Evolutionary conservation across 2,329 filamentous ascomycete species (phyloP), one percentile per base, ranked within the genome.

Genomic region (Xylariaceae sp.): DNA sequence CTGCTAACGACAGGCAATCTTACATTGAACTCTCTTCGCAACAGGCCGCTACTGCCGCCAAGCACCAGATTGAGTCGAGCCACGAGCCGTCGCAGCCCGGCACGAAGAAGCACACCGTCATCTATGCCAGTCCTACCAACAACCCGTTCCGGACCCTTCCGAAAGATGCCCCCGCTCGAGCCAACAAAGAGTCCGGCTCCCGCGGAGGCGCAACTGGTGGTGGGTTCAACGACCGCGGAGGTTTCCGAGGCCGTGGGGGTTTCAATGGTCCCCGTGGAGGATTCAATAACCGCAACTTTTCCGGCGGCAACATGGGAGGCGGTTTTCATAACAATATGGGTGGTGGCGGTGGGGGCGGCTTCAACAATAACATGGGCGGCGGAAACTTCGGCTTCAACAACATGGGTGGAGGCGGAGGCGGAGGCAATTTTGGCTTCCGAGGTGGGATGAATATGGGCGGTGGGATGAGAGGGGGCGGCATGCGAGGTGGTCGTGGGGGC

Each of bases 111-210:
- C 77, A 86, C 50, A 77, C 73, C 1, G 80, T 87, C 35, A 79
- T 79, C 44, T 96, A 89, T 69, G 85, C 86, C 39, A 84, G 80
- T 49, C 82, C 89, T 0, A 77, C 79, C 36, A 74, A 78, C 51
- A 97, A 97, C 62, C 89, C 90, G 0, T 97, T 95, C 77, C 84
- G 86, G 51, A 96, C 89, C 0, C 69, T 94, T 4, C 90, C 89
- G 15, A 95, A 95, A 68, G 90, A 95, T 61, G 84, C 85, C 0
- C 89, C 87, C 0, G 76, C 78, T 53, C 79, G 87, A 19, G 73
- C 72, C 43, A 83, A 75, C 29, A 83, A 88, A 59, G 79, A 83
- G 13, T 42, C 48, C 1, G 39, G 41, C 33, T 69, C 72, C 33
- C 72, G 79, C 45, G 80, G 80, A 39, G 73, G 79, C 22, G 63